These are phyloP conservation scores for Calonectria fujianensis DNA, from an alignment of 2,329 filamentous ascomycete species.

Conservation along the genomic window DNA sequence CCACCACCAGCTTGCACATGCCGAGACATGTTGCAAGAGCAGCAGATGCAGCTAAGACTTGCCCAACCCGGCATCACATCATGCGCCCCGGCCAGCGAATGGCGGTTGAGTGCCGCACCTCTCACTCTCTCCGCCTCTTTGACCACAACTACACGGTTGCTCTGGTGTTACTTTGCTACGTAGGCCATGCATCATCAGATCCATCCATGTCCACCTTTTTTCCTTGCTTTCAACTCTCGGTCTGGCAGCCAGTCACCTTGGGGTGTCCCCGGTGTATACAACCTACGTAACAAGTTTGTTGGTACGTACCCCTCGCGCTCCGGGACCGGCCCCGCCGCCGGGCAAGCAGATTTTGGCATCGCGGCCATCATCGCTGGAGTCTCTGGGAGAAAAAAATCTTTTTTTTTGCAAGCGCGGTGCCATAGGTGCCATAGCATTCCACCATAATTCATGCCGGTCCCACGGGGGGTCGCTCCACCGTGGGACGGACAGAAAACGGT, in stretches of 20 bases:
- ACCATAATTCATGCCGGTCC: conserved; percentile 35
- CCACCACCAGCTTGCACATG: neutral
- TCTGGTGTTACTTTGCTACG: conserved; percentile 19
- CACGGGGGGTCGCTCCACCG: conserved; percentile 28
- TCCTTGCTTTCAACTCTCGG: conserved; percentile 17
- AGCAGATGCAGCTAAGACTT: neutral
- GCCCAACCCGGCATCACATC: conserved; percentile 21
- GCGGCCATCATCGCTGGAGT: neutral
- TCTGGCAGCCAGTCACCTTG: conserved; percentile 29
- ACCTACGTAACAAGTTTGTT: neutral
- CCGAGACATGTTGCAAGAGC: conserved; percentile 18
- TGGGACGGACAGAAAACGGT: conserved; percentile 29
- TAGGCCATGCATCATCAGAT: conserved; percentile 26
- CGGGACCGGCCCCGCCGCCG: conserved; percentile 36
- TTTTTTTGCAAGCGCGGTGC: conserved; percentile 28
- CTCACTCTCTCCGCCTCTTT: conserved; percentile 19
- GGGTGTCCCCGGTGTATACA: neutral
- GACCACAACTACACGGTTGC: neutral
- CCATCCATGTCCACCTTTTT: conserved; percentile 18
- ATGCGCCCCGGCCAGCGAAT: neutral
- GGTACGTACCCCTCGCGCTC: conserved; percentile 21
- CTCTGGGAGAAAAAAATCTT: neutral
- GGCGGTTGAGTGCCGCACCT: neutral
- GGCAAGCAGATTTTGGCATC: neutral
- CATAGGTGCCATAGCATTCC: conserved; percentile 21